Base-by-base conservation (phyloP, 306 rosid species). In the Dalbergia oliveri region DNA sequence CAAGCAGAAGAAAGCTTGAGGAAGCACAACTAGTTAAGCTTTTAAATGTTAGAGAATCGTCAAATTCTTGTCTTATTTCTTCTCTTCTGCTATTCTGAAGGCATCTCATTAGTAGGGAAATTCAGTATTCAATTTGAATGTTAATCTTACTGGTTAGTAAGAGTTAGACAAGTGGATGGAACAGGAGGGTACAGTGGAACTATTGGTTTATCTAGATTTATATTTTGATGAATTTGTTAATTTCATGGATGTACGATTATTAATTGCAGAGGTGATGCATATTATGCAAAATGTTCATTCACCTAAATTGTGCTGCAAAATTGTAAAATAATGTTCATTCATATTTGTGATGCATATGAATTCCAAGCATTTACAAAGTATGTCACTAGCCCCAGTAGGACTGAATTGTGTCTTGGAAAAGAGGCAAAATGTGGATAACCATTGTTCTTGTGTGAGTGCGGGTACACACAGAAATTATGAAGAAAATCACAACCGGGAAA, bases 1-100 rank as follows among this genome's bases (percentile, higher is more conserved):
- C 23, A 92, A 90, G 84, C 83, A 89, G 77, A 92, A 90, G 93
- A 89, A 83, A 70, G 89, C 93, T 79, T 90, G 86, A 86, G 57
- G 35, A 15, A 16, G 12, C 45, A 47, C 6, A 49, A 35, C 16
- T 79, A 13, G 68, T 44, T 31, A 76, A 50, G 65, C 37, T 76
- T 64, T 21, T 50, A 4, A 6, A 7, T 68, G 21, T 34, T 16
- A 21, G 31, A 13, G 8, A 12, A 11, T 50, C 0, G 53, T 47
- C 53, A 1, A 15, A 50, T 51, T 33, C n/a, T 65, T 26, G 37
- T 9, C 7, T 34, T 58, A 19, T 18, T 8, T 5, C 47, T 72
- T 11, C 11, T n/a, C 16, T 49, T 21, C 5, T 21, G 39, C 12
- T 37, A 68, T 43, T 68, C 2, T 44, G 50, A 44, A 44, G 50